Evolutionary conservation across 805 yeast genomes (phyloP).

Genomic region (Debaryomyces hansenii): DNA sequence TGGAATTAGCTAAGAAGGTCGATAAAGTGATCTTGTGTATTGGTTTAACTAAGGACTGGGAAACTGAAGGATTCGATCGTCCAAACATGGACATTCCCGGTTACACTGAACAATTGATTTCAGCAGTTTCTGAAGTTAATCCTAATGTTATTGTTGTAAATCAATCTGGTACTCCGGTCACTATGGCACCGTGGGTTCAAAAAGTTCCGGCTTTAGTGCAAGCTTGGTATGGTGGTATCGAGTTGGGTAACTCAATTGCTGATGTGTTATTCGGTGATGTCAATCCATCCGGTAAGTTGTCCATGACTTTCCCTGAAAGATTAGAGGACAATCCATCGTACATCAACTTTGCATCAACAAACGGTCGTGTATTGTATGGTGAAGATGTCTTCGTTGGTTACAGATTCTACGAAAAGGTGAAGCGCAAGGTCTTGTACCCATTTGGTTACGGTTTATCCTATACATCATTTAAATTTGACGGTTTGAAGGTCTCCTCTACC

Average conservation of each 20-base stretch:
- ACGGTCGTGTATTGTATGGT: slow-evolving; percentile 58
- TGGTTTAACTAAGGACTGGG: slow-evolving; percentile 58
- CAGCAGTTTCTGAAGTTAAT: slow-evolving; percentile 46
- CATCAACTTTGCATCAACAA: slow-evolving; percentile 49
- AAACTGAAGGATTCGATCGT: slow-evolving; percentile 61
- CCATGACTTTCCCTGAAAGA: slow-evolving; percentile 54
- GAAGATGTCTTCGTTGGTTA: slow-evolving; percentile 69
- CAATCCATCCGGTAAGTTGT: slow-evolving; percentile 60
- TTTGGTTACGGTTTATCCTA: slow-evolving; percentile 67
- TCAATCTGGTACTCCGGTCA: slow-evolving; percentile 63
- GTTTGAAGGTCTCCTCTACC: slow-evolving; percentile 30
- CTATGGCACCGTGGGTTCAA: slow-evolving; percentile 48
- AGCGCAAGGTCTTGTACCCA: slow-evolving; percentile 51
- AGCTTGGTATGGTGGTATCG: slow-evolving; percentile 60
- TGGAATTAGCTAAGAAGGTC: slow-evolving; percentile 45
- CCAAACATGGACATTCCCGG: slow-evolving; percentile 52
- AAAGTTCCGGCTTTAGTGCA: slow-evolving; percentile 47
- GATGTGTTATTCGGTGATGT: slow-evolving; percentile 60
- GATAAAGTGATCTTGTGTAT: slow-evolving; percentile 54
- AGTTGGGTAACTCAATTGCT: slow-evolving; percentile 58
- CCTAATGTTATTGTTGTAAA: slow-evolving; percentile 53
- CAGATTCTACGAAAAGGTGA: slow-evolving; percentile 55
- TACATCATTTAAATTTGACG: slow-evolving; percentile 46
- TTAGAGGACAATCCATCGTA: slow-evolving; percentile 57
- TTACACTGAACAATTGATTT: slow-evolving; percentile 44